Evolutionary conservation across 2,329 filamentous ascomycete species (phyloP), one percentile per base, ranked within the genome.

Genomic region (Sphaerulina musiva): DNA sequence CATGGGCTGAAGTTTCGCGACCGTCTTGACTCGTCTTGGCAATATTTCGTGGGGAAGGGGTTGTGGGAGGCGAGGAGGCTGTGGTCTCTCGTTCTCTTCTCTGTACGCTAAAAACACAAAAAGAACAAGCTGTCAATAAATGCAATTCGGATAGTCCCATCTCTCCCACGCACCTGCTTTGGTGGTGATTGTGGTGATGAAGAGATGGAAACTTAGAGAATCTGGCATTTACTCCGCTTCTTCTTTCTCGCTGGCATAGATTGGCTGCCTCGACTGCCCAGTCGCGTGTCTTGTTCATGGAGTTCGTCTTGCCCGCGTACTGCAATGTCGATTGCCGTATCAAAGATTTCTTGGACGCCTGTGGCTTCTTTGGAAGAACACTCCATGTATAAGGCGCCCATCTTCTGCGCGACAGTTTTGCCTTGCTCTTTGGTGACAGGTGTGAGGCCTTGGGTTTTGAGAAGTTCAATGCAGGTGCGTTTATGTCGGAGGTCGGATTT

Each of bases 301-400:
- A 62, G 59, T 58, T 66, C 69, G 69, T 72, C 65, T 82, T 84
- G 62, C 17, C 90, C 88, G 62, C 86, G 83, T 29, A 98, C 89
- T 32, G 93, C 90, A 48, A 87, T 92, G 66, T 91, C 83, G 69
- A 98, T 91, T 53, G 93, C 93, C 58, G 83, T 80, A 71, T 95
- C 87, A 73, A 98, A 98, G 68, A 97, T 93, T 67, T 97, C 92
- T 70, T 97, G 89, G 44, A 98, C 92, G 53, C 93, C 93, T 51
- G 80, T 83, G 86, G 95, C 93, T 74, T 96, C 93, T 75, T 97
- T 97, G 73, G 89, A 95, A 70, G 90, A 95, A 80, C 93, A 98
- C 76, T 98, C 93, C 82, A 95, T 92, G 76, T 98, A 98, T 68
- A 85, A 80, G 10, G 93, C 93, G 59, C 85, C 84, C 93, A 98